Conservation (phyloP, 345 rosid genomes). For the Boechera divaricarpa region DNA sequence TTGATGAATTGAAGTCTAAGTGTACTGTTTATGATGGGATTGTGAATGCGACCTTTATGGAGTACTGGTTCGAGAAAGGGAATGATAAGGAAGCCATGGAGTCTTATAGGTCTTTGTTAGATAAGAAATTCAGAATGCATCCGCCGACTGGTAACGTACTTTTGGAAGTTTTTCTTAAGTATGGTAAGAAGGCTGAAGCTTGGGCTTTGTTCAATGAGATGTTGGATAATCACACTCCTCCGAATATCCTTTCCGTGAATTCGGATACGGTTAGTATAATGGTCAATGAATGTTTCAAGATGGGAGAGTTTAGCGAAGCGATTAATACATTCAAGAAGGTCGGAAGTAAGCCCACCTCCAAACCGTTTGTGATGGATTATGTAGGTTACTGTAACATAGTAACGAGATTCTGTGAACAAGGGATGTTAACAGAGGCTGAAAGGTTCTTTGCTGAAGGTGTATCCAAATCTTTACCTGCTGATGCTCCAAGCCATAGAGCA, state of each 20-base stretch:
- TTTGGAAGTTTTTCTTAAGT: constrained; percentile 77
- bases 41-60: constrained; percentile 87
- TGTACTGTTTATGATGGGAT: constrained; percentile 91
- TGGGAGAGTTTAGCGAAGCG: constrained; percentile 66
- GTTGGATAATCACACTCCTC: constrained; percentile 94
- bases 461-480: constrained; percentile 71
- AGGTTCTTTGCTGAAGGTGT: constrained; percentile 59
- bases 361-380: constrained; percentile 84
- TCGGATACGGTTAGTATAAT: constrained; percentile 82
- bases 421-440: constrained; percentile 81
- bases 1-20: constrained; percentile 79
- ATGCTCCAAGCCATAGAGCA: constrained; percentile 72
- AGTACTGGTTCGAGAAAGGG: constrained; percentile 93
- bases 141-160: constrained; percentile 86
- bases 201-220: constrained; percentile 74
- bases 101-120: constrained; percentile 73
- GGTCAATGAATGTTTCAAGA: constrained; percentile 95
- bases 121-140: constrained; percentile 77
- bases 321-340: constrained; percentile 67
- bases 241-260: constrained; percentile 75
- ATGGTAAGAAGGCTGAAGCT: constrained; percentile 71
- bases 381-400: constrained; percentile 81
- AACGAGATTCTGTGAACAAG: constrained; percentile 72
- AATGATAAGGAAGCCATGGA: constrained; percentile 87
- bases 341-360: constrained; percentile 73